phyloP scores from a whole-genome alignment of 192 early-diverging fungal species.

The Linnemannia elongata region DNA sequence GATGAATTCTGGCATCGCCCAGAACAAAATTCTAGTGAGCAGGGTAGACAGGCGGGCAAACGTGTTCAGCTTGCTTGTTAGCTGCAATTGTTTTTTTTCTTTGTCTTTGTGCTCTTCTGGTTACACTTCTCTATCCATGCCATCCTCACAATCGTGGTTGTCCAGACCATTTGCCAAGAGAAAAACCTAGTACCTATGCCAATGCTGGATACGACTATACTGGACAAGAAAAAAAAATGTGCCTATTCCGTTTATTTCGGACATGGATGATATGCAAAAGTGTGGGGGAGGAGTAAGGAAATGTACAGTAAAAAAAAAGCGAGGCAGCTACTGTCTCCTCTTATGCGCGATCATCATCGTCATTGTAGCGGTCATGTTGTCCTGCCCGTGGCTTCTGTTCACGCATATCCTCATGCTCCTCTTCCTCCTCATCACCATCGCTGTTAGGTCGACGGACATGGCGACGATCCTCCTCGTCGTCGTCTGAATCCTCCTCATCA shows the following conservation, averaged over 20 bases:
- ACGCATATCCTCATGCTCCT: neutral
- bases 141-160: too few relatives aligned
- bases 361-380: neutral
- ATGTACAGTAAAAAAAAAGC: neutral
- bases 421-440: conserved; percentile 9
- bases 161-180: too few relatives aligned
- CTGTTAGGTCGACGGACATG: neutral
- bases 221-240: neutral
- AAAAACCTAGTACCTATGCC: too few relatives aligned
- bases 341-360: conserved; percentile 13
- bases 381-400: conserved; percentile 1
- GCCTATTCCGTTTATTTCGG: neutral
- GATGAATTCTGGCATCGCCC: neutral
- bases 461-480: conserved; percentile 20
- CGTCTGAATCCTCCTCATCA: conserved; percentile 22
- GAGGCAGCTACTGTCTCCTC: neutral
- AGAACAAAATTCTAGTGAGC: neutral
- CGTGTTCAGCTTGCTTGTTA: too few relatives aligned
- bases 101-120: neutral
- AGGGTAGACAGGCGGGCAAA: neutral
- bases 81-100: too few relatives aligned
- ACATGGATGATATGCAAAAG: neutral
- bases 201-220: neutral
- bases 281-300: neutral
- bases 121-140: too few relatives aligned